These are phyloP conservation scores for Coleophoma cylindrospora DNA, from an alignment of 2,329 filamentous ascomycete species.

Conservation along the genomic window DNA sequence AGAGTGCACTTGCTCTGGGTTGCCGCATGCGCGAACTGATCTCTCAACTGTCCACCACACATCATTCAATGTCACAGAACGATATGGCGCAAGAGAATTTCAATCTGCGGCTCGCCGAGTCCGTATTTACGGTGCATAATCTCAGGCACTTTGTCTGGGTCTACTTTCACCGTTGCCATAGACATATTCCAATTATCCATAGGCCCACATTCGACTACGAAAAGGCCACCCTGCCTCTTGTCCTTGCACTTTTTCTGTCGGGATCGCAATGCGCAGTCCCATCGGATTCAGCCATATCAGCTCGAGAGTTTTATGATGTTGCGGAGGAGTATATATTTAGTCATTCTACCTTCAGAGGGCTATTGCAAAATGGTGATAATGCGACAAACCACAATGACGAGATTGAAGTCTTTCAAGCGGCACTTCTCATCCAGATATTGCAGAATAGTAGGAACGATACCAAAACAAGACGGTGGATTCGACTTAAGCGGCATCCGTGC, in stretches of 20 bases:
- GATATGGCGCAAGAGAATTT: not conserved
- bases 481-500: not conserved
- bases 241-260: constrained; percentile 6
- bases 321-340: constrained; percentile 5
- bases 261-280: constrained; percentile 5
- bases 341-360: not conserved
- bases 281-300: constrained; percentile 3
- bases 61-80: not conserved
- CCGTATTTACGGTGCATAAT: constrained; percentile 28
- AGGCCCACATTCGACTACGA: constrained; percentile 5
- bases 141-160: constrained; percentile 33
- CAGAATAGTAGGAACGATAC: constrained; percentile 3
- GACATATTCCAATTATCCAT: constrained; percentile 5
- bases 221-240: constrained; percentile 3
- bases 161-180: constrained; percentile 6
- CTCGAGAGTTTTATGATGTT: not conserved
- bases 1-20: not conserved
- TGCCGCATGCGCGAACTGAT: not conserved
- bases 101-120: not conserved
- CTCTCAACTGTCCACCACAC: not conserved
- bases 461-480: not conserved
- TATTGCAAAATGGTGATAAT: no score
- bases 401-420: not conserved
- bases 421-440: not conserved
- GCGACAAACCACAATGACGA: no score